Evolutionary conservation across 331 rosid genomes (phyloP).

Genomic region (Acacia pycnantha): DNA sequence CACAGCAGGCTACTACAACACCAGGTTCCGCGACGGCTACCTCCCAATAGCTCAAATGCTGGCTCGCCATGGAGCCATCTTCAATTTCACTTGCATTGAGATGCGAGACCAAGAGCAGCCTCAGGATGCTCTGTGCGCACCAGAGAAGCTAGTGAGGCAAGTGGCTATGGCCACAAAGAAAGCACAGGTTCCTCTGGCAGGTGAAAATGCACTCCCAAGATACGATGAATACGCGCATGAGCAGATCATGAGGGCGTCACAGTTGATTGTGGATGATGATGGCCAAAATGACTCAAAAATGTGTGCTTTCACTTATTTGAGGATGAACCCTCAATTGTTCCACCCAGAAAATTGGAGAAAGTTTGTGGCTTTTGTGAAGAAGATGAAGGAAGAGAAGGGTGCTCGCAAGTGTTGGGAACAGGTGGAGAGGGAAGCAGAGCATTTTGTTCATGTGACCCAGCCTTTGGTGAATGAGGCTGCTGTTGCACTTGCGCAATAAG

Average conservation of each 20-base stretch:
- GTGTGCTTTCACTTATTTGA: constrained; percentile 91
- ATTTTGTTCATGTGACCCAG: constrained; percentile 66
- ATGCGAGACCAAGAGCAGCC: constrained; percentile 97
- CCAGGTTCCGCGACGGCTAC: constrained; percentile 78
- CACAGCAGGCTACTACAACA: constrained; percentile 97
- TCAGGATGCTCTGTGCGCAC: constrained; percentile 81
- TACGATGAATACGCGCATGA: constrained; percentile 68
- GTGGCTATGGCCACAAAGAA: constrained; percentile 77
- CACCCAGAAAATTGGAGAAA: constrained; percentile 76
- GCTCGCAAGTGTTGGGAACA: constrained; percentile 69
- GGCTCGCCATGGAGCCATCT: constrained; percentile 84
- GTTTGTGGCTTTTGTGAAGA: constrained; percentile 88
- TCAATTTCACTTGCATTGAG: constrained; percentile 95
- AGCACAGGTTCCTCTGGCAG: constrained; percentile 75
- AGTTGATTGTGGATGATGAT: constrained; percentile 47
- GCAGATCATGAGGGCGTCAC: constrained; percentile 66
- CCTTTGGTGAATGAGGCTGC: constrained; percentile 89
- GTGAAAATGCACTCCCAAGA: constrained; percentile 86
- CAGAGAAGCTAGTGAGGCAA: constrained; percentile 85
- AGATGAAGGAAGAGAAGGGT: constrained; percentile 81
- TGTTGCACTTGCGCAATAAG: constrained; percentile 52
- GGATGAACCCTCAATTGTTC: constrained; percentile 82
- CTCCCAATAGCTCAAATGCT: constrained; percentile 88
- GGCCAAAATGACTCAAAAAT: constrained; percentile 34
- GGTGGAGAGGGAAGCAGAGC: constrained; percentile 91